These are phyloP conservation scores for Hypoxylon sp. DNA, from an alignment of 2,329 filamentous ascomycete genomes.

Conservation along the genomic window DNA sequence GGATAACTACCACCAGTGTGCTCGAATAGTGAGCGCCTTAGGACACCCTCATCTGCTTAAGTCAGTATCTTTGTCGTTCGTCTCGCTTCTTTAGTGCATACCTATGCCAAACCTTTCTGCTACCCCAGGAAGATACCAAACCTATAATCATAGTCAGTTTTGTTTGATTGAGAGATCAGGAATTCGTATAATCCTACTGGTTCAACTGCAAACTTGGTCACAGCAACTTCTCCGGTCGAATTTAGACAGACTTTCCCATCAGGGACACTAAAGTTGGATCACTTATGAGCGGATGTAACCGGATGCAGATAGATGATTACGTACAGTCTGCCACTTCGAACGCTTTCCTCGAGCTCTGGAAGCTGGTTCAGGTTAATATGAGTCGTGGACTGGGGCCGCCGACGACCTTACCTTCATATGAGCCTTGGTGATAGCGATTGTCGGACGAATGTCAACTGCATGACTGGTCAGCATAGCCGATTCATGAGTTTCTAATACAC, in stretches of 20 bases:
- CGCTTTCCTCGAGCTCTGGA: constrained; percentile 93
- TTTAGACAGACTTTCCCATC: constrained; percentile 95
- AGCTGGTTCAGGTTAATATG: constrained; percentile 60
- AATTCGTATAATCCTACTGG: constrained; percentile 71
- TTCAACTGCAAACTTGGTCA: constrained; percentile 97
- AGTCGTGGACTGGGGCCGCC: neutral
- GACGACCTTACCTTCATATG: constrained; percentile 78
- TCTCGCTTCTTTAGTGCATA: constrained; percentile 54
- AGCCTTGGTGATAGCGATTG: constrained; percentile 90
- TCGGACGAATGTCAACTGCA: constrained; percentile 84
- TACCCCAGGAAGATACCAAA: constrained; percentile 88
- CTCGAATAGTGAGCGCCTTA: constrained; percentile 91
- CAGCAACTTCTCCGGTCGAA: constrained; percentile 84
- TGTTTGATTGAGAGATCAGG: neutral
- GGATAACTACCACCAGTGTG: constrained; percentile 97
- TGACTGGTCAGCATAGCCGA: constrained; percentile 20
- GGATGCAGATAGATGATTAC: constrained; percentile 43
- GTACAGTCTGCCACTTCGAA: constrained; percentile 80
- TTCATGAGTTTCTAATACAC: neutral
- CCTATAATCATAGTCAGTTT: constrained; percentile 51
- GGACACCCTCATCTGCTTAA: constrained; percentile 79
- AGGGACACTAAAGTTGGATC: constrained; percentile 59
- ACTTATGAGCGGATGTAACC: constrained; percentile 24
- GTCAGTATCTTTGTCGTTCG: constrained; percentile 46
- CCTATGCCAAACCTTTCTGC: constrained; percentile 93